Evolutionary conservation across 805 yeast genomes (phyloP).

Genomic region (Myxozyma lipomycoides): DNA sequence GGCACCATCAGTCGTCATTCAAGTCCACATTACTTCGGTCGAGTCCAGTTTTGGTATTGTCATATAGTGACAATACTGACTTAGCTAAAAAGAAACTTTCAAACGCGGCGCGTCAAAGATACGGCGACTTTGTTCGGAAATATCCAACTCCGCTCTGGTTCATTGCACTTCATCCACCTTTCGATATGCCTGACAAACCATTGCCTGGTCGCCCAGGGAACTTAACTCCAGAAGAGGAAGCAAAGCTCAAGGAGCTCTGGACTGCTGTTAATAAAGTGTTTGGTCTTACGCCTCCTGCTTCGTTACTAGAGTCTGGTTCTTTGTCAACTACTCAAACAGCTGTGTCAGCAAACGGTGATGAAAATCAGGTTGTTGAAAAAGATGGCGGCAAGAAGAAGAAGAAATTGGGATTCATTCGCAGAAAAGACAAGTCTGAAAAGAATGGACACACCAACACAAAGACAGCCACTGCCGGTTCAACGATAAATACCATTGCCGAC

Average conservation of each 20-base stretch:
- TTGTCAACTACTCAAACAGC: slow-evolving; percentile 5
- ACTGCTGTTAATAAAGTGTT: slow-evolving; percentile 26
- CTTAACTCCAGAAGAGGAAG: slow-evolving; percentile 40
- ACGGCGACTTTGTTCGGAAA: neutral
- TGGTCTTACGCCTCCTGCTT: slow-evolving; percentile 27
- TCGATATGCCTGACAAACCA: slow-evolving; percentile 19
- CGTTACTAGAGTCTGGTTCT: slow-evolving; percentile 27
- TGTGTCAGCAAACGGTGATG: slow-evolving; percentile 12
- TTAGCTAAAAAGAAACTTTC: neutral
- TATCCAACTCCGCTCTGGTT: slow-evolving; percentile 18
- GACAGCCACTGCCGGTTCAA: neutral
- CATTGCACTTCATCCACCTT: slow-evolving; percentile 22
- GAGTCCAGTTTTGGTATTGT: neutral
- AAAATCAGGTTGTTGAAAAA: slow-evolving; percentile 3
- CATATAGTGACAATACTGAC: neutral
- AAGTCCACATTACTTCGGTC: neutral
- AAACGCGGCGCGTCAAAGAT: neutral
- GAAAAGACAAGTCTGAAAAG: slow-evolving; percentile 20
- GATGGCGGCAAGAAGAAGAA: slow-evolving; percentile 22
- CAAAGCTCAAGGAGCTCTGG: slow-evolving; percentile 41
- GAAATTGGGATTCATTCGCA: slow-evolving; percentile 29
- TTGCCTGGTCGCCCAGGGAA: slow-evolving; percentile 39
- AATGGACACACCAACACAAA: slow-evolving; percentile 2
- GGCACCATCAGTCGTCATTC: neutral
- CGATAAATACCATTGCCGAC: slow-evolving; percentile 6